Evolutionary conservation across 2,329 filamentous ascomycete species (phyloP), one percentile per base, ranked within the genome.

Genomic region (Zasmidium angulare): DNA sequence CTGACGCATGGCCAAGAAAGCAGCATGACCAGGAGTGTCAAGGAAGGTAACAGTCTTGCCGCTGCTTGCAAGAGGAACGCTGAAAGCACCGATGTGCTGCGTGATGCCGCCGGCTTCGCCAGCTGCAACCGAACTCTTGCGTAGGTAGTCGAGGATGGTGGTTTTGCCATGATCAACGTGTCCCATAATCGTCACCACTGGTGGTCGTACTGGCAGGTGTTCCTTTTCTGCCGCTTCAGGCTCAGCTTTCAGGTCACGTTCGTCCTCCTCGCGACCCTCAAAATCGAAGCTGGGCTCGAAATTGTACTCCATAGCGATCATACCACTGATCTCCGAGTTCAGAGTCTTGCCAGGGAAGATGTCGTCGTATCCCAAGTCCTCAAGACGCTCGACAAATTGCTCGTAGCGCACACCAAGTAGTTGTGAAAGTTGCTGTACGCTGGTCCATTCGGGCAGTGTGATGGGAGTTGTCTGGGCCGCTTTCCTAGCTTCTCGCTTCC

Each of bases 91-190:
- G 66, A 99, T 99, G 71, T 99, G 95, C 74, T 99, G 95, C 0
- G 95, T 99, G 72, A 99, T 99, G 36, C 95, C 95, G 63, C 95
- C 95, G 72, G 97, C 93, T 74, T 99, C 95, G 55, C 89, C 86
- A 4, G 91, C 91, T 46, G 89, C 96, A 47, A 99, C 86, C 6
- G 92, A 97, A 1, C 93, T 95, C 68, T 96, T 96, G 40, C 95
- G 89, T 48, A 99, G 81, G 77, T 88, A 98, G 73, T 99, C 95
- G 10, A 99, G 81, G 46, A 99, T 87, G 0, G 96, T 99, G 0
- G 95, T 99, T 79, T 99, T 99, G 55, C 95, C 95, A 74, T 99
- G 95, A 73, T 99, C 96, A 68, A 99, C 95, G 66, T 99, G 95
- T 1, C 95, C 95, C 96, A 99, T 99, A 71, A 99, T 99, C 0